phyloP scores from a whole-genome alignment of 345 rosid species.

The Populus davidiana region DNA sequence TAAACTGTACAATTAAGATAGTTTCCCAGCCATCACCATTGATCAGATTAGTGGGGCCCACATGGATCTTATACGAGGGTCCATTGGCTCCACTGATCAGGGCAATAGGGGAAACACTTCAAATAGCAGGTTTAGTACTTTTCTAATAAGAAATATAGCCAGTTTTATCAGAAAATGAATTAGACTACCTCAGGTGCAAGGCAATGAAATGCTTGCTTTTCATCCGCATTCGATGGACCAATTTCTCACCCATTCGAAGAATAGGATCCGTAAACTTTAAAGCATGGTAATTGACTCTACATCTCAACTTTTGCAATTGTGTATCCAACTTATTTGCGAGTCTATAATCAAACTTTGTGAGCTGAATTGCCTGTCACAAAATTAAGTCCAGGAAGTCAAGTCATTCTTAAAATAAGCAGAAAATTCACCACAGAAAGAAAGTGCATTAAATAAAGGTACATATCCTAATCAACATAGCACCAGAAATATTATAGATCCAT shows the following conservation, averaged over 20 bases:
- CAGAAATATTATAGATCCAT: not conserved
- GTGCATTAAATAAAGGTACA: not conserved
- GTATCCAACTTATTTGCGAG: slow-evolving; percentile 81
- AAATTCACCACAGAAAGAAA: not conserved
- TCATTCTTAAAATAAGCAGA: not conserved
- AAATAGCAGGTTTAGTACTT: not conserved
- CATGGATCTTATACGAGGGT: not conserved
- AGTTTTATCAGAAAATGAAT: not conserved
- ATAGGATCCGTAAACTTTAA: slow-evolving; percentile 84
- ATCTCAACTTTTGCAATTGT: slow-evolving; percentile 87
- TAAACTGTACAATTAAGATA: not conserved
- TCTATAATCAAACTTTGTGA: slow-evolving; percentile 88
- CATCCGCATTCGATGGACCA: slow-evolving; percentile 72
- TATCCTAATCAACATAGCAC: not conserved
- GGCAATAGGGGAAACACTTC: not conserved
- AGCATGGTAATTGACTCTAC: slow-evolving; percentile 92
- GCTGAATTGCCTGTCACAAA: slow-evolving; percentile 70
- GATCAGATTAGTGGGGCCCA: not conserved
- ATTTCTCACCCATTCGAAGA: slow-evolving; percentile 61
- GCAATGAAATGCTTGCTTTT: slow-evolving; percentile 79
- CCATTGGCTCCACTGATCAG: not conserved
- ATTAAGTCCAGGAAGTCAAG: not conserved
- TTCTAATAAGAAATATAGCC: not conserved
- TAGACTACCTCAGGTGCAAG: slow-evolving; percentile 82
- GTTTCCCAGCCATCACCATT: not conserved